Conservation (phyloP, 192 early-diverging fungal species). For the Thoreauomyces humboldtii region DNA sequence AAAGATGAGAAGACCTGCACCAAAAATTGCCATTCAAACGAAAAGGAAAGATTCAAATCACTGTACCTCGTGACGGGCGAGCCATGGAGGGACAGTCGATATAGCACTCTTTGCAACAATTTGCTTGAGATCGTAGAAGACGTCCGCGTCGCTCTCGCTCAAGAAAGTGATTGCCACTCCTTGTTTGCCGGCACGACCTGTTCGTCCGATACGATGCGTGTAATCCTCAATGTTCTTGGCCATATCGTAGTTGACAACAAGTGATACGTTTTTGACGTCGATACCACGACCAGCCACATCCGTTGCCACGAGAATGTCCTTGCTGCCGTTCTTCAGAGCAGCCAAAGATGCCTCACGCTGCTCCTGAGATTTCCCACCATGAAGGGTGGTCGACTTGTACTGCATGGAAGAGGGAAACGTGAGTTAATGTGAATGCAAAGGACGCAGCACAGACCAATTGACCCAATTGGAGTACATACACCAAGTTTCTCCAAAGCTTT, state of each 20-base stretch:
- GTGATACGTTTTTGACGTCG: slow-evolving; percentile 94
- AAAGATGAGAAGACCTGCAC: slow-evolving; percentile 9
- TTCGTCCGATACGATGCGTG: slow-evolving; percentile 98
- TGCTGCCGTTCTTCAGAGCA: slow-evolving; percentile 75
- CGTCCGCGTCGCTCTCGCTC: slow-evolving; percentile 75
- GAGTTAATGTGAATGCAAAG: background rate
- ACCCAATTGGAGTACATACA: slow-evolving; percentile 28
- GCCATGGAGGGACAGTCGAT: slow-evolving; percentile 77
- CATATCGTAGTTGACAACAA: slow-evolving; percentile 99
- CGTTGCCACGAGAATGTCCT: slow-evolving; percentile 91
- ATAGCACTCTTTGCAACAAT: slow-evolving; percentile 73
- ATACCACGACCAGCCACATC: slow-evolving; percentile 99
- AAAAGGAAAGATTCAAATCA: background rate
- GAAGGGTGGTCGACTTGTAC: slow-evolving; percentile 74
- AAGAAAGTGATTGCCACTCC: slow-evolving; percentile 92
- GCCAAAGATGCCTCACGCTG: slow-evolving; percentile 87
- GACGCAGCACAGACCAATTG: background rate
- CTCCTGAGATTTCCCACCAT: slow-evolving; percentile 97
- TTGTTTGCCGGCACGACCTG: slow-evolving; percentile 91
- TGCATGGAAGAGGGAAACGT: slow-evolving; percentile 4
- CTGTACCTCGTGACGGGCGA: slow-evolving; percentile 67
- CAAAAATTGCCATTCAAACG: background rate
- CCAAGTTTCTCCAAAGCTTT: slow-evolving; percentile 74
- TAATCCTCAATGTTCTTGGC: slow-evolving; percentile 98
- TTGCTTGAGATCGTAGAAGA: slow-evolving; percentile 79